Evolutionary conservation across 129 eudicot species (phyloP).

Genomic region (Saussurea involucrata): DNA sequence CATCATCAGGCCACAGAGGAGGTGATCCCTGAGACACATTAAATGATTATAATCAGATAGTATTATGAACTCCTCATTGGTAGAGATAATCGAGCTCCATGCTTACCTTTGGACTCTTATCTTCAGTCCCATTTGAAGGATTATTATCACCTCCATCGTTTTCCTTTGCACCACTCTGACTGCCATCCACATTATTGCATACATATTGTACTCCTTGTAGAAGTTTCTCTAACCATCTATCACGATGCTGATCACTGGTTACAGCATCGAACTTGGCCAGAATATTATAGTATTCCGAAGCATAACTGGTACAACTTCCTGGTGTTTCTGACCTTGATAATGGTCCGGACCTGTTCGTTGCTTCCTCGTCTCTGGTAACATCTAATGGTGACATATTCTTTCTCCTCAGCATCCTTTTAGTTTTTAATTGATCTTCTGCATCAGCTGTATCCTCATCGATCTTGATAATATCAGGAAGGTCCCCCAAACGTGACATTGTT

Average conservation of each 20-base stretch:
- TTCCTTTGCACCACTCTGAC: constrained; percentile 40
- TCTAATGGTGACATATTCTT: constrained; percentile 61
- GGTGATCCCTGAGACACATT: constrained; percentile 17
- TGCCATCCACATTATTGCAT: constrained; percentile 38
- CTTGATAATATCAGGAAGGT: constrained; percentile 67
- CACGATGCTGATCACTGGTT: constrained; percentile 69
- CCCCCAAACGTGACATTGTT: constrained; percentile 65
- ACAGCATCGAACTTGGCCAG: constrained; percentile 55
- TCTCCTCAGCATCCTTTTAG: constrained; percentile 60
- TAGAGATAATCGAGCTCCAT: neutral
- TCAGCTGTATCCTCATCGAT: constrained; percentile 42
- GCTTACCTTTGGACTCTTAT: constrained; percentile 41
- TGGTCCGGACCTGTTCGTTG: constrained; percentile 40
- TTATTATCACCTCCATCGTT: constrained; percentile 23
- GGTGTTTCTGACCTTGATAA: constrained; percentile 76
- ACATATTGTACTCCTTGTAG: constrained; percentile 59
- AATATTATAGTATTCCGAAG: constrained; percentile 57
- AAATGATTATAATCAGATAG: neutral
- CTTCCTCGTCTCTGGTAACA: constrained; percentile 81
- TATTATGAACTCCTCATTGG: neutral
- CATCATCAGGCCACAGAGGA: constrained; percentile 80
- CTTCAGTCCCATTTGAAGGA: constrained; percentile 32
- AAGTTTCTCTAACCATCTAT: constrained; percentile 85
- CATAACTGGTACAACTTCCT: constrained; percentile 48
- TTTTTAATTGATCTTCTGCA: constrained; percentile 54